phyloP scores from a whole-genome alignment of 116 monocot species.

The Phalaenopsis hybrid region DNA sequence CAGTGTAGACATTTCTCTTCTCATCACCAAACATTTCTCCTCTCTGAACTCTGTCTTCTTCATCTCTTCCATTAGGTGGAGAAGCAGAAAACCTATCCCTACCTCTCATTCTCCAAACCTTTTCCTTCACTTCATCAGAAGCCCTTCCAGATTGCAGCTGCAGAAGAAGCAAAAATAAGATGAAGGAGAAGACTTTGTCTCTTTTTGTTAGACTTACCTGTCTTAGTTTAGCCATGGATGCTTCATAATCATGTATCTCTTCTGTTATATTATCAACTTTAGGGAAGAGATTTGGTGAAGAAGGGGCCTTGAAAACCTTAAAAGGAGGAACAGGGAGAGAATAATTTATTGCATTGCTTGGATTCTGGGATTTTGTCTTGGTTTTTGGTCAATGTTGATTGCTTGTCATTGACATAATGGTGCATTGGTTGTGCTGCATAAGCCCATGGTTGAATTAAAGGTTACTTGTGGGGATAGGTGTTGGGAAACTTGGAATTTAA shows the following conservation, averaged over 20 bases:
- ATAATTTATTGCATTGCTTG: neutral
- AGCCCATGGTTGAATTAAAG: neutral
- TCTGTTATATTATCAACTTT: neutral
- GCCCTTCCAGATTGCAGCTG: neutral
- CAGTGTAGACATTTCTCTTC: conserved; percentile 4
- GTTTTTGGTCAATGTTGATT: neutral
- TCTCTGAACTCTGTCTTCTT: neutral
- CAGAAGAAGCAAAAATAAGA: neutral
- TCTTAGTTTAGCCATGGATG: neutral
- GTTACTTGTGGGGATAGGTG: neutral
- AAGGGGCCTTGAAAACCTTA: neutral
- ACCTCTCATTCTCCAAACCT: neutral
- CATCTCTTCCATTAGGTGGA: neutral
- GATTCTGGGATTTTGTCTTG: conserved; percentile 1
- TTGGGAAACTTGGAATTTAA: too few relatives aligned
- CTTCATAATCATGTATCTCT: neutral
- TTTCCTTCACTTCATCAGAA: neutral
- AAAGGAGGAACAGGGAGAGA: neutral
- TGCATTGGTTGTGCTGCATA: neutral
- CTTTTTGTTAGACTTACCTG: neutral
- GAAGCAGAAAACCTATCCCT: neutral
- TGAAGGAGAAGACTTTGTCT: neutral
- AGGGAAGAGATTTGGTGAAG: neutral
- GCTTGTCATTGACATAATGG: neutral
- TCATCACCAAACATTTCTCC: neutral